These are phyloP conservation scores for Trichomonascaceae sp. DNA, from an alignment of 1,139 yeast species.

Conservation along the genomic window DNA sequence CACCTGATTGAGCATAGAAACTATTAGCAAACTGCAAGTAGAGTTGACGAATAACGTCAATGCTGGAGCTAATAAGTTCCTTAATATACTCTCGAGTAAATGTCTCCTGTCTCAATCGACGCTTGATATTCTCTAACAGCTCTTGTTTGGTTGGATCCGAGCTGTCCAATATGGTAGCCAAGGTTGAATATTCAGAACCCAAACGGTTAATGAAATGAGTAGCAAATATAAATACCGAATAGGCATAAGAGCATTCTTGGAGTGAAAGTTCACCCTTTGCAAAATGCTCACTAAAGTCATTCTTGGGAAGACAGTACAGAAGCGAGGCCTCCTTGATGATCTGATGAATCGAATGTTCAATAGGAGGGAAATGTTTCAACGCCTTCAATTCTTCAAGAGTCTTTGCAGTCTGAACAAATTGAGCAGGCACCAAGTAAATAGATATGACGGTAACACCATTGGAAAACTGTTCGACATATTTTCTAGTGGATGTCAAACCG, in stretches of 20 bases:
- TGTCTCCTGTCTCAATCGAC: constrained; percentile 88
- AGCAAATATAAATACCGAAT: constrained; percentile 86
- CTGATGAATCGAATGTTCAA: constrained; percentile 78
- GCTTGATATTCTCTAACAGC: constrained; percentile 72
- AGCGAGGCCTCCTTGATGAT: constrained; percentile 92
- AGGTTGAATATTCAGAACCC: constrained; percentile 81
- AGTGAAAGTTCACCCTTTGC: constrained; percentile 75
- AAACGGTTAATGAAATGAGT: constrained; percentile 91
- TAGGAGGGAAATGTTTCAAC: constrained; percentile 38
- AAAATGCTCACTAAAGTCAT: constrained; percentile 70
- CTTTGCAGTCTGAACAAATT: constrained; percentile 33
- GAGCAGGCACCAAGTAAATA: constrained; percentile 66
- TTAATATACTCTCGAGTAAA: constrained; percentile 80
- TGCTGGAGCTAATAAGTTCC: constrained; percentile 66
- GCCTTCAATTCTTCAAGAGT: constrained; percentile 32
- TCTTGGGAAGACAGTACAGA: constrained; percentile 85
- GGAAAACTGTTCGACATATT: constrained; percentile 89
- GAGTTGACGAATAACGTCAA: constrained; percentile 70
- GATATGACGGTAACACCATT: constrained; percentile 86
- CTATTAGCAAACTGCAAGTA: constrained; percentile 89
- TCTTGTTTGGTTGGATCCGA: constrained; percentile 59
- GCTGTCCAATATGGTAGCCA: constrained; percentile 58
- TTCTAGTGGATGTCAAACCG: constrained; percentile 77
- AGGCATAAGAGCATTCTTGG: constrained; percentile 93
- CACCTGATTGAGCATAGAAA: constrained; percentile 69